These are phyloP conservation scores for Ochetophila trinervis DNA, from an alignment of 306 rosid genomes.

Conservation along the genomic window DNA sequence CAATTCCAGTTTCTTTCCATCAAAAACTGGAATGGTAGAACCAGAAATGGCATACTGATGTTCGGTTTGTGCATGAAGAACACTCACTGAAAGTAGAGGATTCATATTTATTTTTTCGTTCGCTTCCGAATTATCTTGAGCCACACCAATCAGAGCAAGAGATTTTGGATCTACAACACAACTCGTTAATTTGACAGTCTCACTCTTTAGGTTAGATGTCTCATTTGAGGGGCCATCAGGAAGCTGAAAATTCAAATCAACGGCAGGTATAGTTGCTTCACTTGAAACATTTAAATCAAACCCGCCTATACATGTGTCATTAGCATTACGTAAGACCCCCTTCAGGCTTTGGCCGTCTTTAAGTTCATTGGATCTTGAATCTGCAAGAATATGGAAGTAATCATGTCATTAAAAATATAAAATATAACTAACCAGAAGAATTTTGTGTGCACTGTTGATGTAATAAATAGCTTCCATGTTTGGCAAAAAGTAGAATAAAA, in stretches of 20 bases:
- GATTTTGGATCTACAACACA: conserved; percentile 22
- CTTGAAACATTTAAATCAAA: conserved; percentile 27
- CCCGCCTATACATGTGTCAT: conserved; percentile 27
- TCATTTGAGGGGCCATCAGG: conserved; percentile 28
- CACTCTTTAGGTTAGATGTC: conserved; percentile 12
- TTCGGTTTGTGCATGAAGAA: conserved; percentile 24
- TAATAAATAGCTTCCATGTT: conserved; percentile 8
- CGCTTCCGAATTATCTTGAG: conserved; percentile 30
- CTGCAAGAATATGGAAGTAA: conserved; percentile 38
- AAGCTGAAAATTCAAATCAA: conserved; percentile 30
- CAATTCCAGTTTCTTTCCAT: conserved; percentile 19
- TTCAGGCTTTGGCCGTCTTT: conserved; percentile 11
- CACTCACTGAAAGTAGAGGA: conserved; percentile 22
- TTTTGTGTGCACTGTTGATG: not conserved
- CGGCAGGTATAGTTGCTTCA: conserved; percentile 24
- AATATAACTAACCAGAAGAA: conserved; percentile 19
- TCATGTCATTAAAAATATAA: not conserved
- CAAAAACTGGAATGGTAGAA: conserved; percentile 19
- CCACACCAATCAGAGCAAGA: conserved; percentile 18
- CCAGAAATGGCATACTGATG: conserved; percentile 25
- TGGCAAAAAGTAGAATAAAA: not conserved
- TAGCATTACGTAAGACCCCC: conserved; percentile 20
- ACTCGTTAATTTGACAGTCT: not conserved
- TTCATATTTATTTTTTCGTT: conserved; percentile 22
- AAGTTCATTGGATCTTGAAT: conserved; percentile 24